A percentile compares a stretch with the other conserved stretches of the same genome.
Evolutionary conservation across 176 grass and related monocot species (phyloP).

Genomic region (Carex kokanica): DNA sequence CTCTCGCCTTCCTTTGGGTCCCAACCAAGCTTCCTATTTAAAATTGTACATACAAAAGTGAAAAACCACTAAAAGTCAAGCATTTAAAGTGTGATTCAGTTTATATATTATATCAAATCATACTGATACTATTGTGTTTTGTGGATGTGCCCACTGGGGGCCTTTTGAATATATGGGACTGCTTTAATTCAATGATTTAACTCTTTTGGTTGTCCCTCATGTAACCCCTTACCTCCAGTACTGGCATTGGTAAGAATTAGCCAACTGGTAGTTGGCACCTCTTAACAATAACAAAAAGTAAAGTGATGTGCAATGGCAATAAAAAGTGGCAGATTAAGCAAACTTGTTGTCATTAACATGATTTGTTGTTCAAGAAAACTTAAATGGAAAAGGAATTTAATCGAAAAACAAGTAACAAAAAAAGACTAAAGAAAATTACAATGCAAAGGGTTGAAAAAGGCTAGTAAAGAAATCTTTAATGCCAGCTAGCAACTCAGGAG

Average conservation of each 20-base stretch:
- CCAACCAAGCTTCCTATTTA: constrained; percentile 76
- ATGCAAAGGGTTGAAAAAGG: constrained; percentile 63
- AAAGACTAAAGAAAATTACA: constrained; percentile 43
- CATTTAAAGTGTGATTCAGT: neutral
- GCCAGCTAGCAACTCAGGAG: constrained; percentile 51
- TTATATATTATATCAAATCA: neutral
- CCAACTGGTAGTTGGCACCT: neutral
- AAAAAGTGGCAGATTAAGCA: neutral
- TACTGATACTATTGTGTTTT: neutral
- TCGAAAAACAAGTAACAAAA: neutral
- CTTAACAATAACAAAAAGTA: neutral
- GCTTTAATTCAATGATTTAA: neutral
- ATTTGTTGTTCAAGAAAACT: neutral
- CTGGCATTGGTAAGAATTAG: neutral
- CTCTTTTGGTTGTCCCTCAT: neutral
- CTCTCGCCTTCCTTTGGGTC: constrained; percentile 62
- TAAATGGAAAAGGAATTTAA: neutral
- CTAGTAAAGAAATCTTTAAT: constrained; percentile 76
- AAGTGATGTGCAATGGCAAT: neutral
- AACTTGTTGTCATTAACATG: neutral
- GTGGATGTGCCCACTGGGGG: neutral
- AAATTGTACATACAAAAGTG: neutral
- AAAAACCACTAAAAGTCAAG: neutral
- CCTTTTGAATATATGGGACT: neutral
- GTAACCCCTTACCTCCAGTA: neutral